Conservation (phyloP, 2,329 filamentous ascomycete species). For the Beauveria scarabaeidicola region DNA sequence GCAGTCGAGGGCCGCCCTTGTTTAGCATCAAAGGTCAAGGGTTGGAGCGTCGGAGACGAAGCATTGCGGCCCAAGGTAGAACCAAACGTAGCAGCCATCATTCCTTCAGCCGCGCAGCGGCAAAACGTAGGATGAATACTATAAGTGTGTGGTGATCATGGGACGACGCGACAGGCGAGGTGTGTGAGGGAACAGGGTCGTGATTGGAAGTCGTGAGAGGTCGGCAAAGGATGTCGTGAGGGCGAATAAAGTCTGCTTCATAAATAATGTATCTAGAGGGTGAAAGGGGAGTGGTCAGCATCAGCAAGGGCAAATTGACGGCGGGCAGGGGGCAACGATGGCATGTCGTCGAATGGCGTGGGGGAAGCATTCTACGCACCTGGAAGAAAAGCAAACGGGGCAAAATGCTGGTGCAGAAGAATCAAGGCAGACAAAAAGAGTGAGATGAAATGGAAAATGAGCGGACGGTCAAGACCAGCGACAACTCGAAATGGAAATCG, state of each 20-base stretch:
- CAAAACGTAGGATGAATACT: constrained; percentile 30
- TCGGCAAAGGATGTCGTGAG: background rate
- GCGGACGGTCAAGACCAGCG: constrained; percentile 54
- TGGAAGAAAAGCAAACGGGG: constrained; percentile 17
- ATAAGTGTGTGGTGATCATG: constrained; percentile 29
- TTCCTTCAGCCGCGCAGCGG: constrained; percentile 40
- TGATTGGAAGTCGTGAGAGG: constrained; percentile 11
- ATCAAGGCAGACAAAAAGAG: constrained; percentile 18
- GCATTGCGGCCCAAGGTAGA: constrained; percentile 27
- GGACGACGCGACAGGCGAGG: constrained; percentile 16
- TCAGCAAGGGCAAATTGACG: constrained; percentile 5
- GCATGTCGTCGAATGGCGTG: background rate
- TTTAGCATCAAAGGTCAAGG: constrained; percentile 3
- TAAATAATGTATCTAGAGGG: constrained; percentile 13
- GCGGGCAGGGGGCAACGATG: background rate
- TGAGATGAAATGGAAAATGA: constrained; percentile 34
- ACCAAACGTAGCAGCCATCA: constrained; percentile 34
- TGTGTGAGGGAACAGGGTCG: constrained; percentile 6
- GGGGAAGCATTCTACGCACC: constrained; percentile 8
- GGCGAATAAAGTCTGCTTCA: constrained; percentile 13
- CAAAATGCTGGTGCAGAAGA: constrained; percentile 16
- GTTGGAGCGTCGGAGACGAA: constrained; percentile 16
- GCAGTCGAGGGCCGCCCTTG: background rate
- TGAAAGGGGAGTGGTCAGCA: background rate
- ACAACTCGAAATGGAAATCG: constrained; percentile 34